Evolutionary conservation across 371 early-diverging fungal species (phyloP).

Genomic region (Coelomomyces lativittatus): DNA sequence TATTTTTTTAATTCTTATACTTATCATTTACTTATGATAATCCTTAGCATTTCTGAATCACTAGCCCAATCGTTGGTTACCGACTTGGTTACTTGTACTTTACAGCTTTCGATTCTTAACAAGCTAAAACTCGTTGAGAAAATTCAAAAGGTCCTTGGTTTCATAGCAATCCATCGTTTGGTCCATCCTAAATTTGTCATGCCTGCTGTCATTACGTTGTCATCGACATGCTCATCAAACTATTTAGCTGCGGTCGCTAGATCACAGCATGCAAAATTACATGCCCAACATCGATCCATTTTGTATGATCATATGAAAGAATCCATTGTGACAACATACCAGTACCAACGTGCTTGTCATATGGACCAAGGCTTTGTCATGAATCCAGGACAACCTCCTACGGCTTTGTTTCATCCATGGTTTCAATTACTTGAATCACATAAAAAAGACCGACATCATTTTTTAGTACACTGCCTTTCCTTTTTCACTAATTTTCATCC

Average conservation of each 20-base stretch:
- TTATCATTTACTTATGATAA: neutral
- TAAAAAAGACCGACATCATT: too few species aligned
- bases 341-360: constrained; percentile 41
- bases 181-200: constrained; percentile 14
- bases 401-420: too few species aligned
- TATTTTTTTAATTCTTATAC: too few species aligned
- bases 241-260: constrained; percentile 47
- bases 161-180: constrained; percentile 3
- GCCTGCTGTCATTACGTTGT: constrained; percentile 65
- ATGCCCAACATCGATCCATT: constrained; percentile 61
- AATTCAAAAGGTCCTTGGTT: neutral
- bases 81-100: neutral
- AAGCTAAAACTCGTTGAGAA: neutral
- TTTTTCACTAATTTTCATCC: too few species aligned
- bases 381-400: too few species aligned
- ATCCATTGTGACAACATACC: constrained; percentile 48
- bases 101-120: neutral
- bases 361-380: too few species aligned
- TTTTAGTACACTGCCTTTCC: too few species aligned
- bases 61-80: neutral
- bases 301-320: constrained; percentile 58
- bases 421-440: too few species aligned
- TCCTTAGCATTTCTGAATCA: neutral
- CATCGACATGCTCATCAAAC: constrained; percentile 45
- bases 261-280: constrained; percentile 49